Percentiles rank a stretch among this genome's conserved stretches.
Evolutionary conservation across 768 basidiomycete species (phyloP).

Genomic region (Amanita exitialis): DNA sequence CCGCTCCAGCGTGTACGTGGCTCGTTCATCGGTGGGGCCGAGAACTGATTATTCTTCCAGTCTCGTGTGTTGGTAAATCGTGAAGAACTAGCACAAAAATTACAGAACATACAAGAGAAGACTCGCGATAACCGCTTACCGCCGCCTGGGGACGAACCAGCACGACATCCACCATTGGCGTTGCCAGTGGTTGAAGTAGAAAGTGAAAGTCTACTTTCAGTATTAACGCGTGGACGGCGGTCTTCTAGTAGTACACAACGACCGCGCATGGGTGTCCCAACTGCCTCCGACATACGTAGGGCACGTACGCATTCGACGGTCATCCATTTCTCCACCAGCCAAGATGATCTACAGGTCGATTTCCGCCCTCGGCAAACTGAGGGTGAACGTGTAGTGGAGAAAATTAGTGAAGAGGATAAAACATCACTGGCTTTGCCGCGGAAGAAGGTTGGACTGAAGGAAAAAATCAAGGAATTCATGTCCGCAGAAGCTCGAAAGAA

Average conservation of each 20-base stretch:
- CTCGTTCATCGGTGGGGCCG: neutral
- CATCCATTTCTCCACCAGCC: neutral
- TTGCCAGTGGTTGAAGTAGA: too few relatives aligned
- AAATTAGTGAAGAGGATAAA: neutral
- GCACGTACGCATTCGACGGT: neutral
- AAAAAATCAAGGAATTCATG: neutral
- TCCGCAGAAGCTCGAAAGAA: neutral
- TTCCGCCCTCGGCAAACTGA: neutral
- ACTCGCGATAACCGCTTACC: conserved; percentile 1
- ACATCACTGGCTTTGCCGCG: neutral
- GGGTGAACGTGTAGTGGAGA: neutral
- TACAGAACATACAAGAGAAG: conserved; percentile 2
- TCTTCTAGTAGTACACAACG: neutral
- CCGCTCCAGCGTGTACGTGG: neutral
- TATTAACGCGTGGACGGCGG: neutral
- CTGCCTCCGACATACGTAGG: neutral
- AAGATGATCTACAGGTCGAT: neutral
- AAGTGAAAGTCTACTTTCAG: neutral
- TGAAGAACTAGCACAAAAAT: neutral
- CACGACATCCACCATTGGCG: neutral
- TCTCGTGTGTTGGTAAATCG: neutral
- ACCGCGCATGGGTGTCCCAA: neutral
- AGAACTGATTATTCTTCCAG: neutral
- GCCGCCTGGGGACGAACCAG: neutral
- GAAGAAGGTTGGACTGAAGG: neutral